Base-by-base conservation (phyloP, 192 early-diverging fungal species). In the Gamsiella multidivaricata region DNA sequence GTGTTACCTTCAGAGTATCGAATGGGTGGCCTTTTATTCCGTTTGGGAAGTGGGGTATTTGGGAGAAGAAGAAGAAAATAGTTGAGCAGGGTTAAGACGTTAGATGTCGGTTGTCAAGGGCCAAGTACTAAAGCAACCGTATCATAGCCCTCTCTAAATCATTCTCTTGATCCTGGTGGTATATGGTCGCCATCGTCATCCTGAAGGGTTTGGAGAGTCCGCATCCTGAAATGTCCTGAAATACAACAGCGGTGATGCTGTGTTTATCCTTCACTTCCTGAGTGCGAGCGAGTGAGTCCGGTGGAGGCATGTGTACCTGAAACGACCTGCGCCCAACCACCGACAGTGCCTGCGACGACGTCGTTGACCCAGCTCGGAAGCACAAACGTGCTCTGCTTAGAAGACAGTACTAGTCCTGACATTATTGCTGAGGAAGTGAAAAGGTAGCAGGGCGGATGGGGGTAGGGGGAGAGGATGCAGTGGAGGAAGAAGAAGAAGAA, bases 271-370 rank as follows among this genome's bases (percentile, higher is more conserved):
- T n/a, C n/a, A 56, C 46, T 45, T 46, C 31, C 34, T 26, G n/a
- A n/a, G n/a, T n/a, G n/a, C n/a, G n/a, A n/a, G n/a, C n/a, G n/a
- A n/a, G n/a, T n/a, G n/a, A n/a, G n/a, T n/a, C n/a, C n/a, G n/a
- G n/a, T n/a, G n/a, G n/a, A n/a, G n/a, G n/a, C n/a, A n/a, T n/a
- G n/a, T n/a, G 37, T 84, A 82, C 84, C 89, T 47, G 88, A 81
- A 37, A 87, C 71, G 33, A 92, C 91, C 69, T 92, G 91, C 9
- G 90, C 90, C 88, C 88, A 90, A 49, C 91, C 91, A 47, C 88
- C 89, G 15, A 88, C 68, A 26, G 88, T 92, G 26, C 88, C 90
- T 32, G 86, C 88, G n/a, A 86, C 66, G 22, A 86, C 63, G 61
- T 88, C 86, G 34, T 87, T 82, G 7, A 78, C 80, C 64, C 82